phyloP scores from a whole-genome alignment of 352 stramenopile species.

The Ophiocytium majus region DNA sequence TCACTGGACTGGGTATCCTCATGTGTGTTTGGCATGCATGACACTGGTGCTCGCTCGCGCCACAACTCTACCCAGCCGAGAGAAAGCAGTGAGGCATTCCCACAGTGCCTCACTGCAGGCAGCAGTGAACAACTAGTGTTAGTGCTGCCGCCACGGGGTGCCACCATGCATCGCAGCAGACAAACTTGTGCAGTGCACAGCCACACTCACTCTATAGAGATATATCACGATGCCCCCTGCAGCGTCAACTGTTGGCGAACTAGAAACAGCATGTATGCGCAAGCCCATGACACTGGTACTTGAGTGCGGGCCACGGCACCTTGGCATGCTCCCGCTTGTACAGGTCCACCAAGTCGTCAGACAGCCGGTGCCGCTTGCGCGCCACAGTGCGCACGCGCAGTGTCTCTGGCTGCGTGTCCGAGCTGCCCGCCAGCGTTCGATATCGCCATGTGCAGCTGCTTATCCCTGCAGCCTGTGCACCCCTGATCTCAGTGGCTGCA shows the following conservation, averaged over 20 bases:
- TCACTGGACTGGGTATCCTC: too few relatives aligned
- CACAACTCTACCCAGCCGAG: too few relatives aligned
- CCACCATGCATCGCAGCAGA: neutral
- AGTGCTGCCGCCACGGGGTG: neutral
- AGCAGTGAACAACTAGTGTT: too few relatives aligned
- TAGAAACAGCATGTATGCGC: neutral
- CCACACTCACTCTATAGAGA: neutral
- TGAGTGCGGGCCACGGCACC: neutral
- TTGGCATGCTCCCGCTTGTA: neutral
- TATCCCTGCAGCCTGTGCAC: constrained; percentile 37
- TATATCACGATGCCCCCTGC: neutral
- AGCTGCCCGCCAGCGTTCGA: neutral
- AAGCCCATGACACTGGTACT: neutral
- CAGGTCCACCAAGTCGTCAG: constrained; percentile 22
- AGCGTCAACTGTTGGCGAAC: neutral
- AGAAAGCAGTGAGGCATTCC: too few relatives aligned
- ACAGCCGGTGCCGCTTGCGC: neutral
- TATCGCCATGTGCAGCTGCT: constrained; percentile 28
- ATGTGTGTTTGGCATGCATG: too few relatives aligned
- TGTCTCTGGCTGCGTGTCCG: constrained; percentile 5
- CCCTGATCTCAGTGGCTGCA: constrained; percentile 38
- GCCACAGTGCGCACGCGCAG: neutral
- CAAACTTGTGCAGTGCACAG: neutral
- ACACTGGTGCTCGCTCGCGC: too few relatives aligned
- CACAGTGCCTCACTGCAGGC: too few relatives aligned